These are phyloP conservation scores for Leishmania turanica DNA, from an alignment of 208 protist species.

Conservation along the genomic window DNA sequence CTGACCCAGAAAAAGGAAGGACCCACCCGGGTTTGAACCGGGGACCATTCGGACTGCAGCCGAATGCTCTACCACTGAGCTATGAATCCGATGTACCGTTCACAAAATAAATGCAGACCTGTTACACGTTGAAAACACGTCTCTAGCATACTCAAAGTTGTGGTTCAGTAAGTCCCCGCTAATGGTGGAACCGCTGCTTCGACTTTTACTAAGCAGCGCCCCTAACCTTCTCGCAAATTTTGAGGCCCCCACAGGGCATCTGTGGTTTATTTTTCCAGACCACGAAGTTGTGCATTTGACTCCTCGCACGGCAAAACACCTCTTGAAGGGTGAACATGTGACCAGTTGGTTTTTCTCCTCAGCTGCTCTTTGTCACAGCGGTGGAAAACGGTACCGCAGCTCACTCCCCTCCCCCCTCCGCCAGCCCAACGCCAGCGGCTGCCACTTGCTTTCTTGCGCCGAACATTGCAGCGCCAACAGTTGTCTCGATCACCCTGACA, in stretches of 20 bases:
- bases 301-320: not conserved
- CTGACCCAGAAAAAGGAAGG: slow-evolving; percentile 59
- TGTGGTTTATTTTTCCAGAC: not conserved
- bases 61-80: slow-evolving; percentile 95
- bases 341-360: not conserved
- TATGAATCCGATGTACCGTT: slow-evolving; percentile 64
- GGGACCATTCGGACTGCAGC: slow-evolving; percentile 95
- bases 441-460: too few relatives aligned
- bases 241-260: slow-evolving; percentile 8
- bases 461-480: too few relatives aligned
- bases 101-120: too few relatives aligned
- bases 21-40: slow-evolving; percentile 95
- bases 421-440: not conserved
- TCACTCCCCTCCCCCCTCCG: not conserved
- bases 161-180: too few relatives aligned
- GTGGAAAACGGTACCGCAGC: too few relatives aligned
- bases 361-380: not conserved
- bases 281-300: not conserved
- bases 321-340: not conserved
- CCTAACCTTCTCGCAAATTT: slow-evolving; percentile 40
- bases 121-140: accelerated
- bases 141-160: too few relatives aligned
- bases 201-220: slow-evolving; percentile 89
- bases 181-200: slow-evolving; percentile 50
- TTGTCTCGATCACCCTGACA: too few relatives aligned